Base-by-base conservation (phyloP, 768 basidiomycete species). In the Floccularia luteovirens region DNA sequence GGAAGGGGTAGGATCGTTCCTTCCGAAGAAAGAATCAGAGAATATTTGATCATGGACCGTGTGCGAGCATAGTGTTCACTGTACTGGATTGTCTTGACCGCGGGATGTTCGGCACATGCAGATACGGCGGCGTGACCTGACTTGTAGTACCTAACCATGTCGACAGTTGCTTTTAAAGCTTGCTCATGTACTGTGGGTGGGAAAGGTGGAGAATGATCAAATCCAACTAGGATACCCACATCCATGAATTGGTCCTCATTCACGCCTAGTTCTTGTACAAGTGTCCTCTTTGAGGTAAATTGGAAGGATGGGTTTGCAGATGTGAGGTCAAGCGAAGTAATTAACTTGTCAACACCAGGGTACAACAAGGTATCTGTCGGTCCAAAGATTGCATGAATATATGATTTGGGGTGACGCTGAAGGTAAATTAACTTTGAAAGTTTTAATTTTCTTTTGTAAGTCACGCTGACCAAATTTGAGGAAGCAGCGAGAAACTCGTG, bases 231-330 rank as follows among this genome's bases (percentile, higher is more conserved):
- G 51, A 99, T 85, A 17, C 82, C 84, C 46, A 92, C 75, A 59
- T 99, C 96, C 48, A 98, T 79, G 63, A 98, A 94, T 55, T 96
- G 93, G 55, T 96, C 92, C 49, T 90, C 82, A 31, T 59, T 67
- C 31, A 98, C 69, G 14, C 54, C 63, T 43, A 96, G 68, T 45
- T 75, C 74, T 27, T 55, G 49, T 17, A 72, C 41, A 47, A 98
- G 68, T 19, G 64, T 57, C 22, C 79, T 75, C 58, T 97, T 98
- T 34, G 90, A 86, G 16, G 83, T 76, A 59, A 75, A 96, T 11
- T 82, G 81, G 65, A 97, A 93, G 1, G 82, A 72, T 1, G 87
- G 84, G 30, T 66, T 69, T 30, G 70, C 44, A 22, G 79, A 70
- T 38, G 72, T 60, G 44, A 94, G 78, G 63, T 98, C 87, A 52